phyloP scores from a whole-genome alignment of 805 yeast genomes.

The Candida endomychidarum region DNA sequence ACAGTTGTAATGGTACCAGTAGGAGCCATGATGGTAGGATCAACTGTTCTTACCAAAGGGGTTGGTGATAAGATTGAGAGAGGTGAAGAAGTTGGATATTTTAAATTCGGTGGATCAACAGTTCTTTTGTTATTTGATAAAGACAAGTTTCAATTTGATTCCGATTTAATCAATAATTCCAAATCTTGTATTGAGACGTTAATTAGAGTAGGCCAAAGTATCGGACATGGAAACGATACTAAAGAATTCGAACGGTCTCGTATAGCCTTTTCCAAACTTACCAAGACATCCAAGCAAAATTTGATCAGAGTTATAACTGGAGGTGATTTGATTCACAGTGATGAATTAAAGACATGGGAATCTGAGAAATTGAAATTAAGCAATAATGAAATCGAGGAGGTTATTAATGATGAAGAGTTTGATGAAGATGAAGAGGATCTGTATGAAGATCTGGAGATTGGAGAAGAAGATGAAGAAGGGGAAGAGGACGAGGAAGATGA shows the following conservation, averaged over 20 bases:
- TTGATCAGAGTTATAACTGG: slow-evolving; percentile 62
- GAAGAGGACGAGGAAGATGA: slow-evolving; percentile 9
- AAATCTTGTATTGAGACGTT: slow-evolving; percentile 72
- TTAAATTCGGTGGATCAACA: slow-evolving; percentile 96
- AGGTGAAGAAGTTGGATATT: slow-evolving; percentile 89
- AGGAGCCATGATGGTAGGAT: slow-evolving; percentile 99
- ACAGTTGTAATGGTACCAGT: slow-evolving; percentile 74
- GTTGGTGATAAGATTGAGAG: slow-evolving; percentile 58
- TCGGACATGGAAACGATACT: slow-evolving; percentile 66
- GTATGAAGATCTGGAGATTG: slow-evolving; percentile 7
- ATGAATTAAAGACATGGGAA: slow-evolving; percentile 40
- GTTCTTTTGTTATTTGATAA: slow-evolving; percentile 64
- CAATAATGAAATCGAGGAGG: slow-evolving; percentile 22
- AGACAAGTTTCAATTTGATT: slow-evolving; percentile 57
- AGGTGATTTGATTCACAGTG: slow-evolving; percentile 39
- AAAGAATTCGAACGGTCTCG: slow-evolving; percentile 51
- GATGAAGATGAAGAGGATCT: slow-evolving; percentile 7
- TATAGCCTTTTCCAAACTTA: slow-evolving; percentile 45
- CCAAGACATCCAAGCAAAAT: slow-evolving; percentile 46
- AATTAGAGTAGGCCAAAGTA: slow-evolving; percentile 86
- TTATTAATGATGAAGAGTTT: slow-evolving; percentile 10
- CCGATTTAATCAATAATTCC: slow-evolving; percentile 72
- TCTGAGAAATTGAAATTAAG: slow-evolving; percentile 27
- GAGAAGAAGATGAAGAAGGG: slow-evolving; percentile 2
- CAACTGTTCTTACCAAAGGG: slow-evolving; percentile 68